Conservation (phyloP, 768 basidiomycete species). For the Kwoniella europaea region DNA sequence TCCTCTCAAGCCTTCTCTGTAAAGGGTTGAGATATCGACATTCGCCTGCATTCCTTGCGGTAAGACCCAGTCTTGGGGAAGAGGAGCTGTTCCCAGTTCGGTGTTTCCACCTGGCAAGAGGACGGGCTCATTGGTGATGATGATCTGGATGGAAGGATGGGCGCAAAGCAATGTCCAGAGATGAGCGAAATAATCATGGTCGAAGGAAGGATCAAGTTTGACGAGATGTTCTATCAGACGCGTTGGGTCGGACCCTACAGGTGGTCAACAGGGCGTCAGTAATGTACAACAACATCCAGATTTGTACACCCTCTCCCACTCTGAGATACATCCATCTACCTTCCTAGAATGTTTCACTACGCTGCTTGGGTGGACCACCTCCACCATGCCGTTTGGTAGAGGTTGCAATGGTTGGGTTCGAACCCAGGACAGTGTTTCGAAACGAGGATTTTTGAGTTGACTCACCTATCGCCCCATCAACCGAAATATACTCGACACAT, state of each 20-base stretch:
- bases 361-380: conserved; percentile 34
- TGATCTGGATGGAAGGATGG: conserved; percentile 40
- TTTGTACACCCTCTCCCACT: background rate
- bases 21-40: conserved; percentile 28
- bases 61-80: conserved; percentile 35
- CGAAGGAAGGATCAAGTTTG: conserved; percentile 35
- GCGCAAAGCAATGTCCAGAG: conserved; percentile 36
- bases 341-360: background rate
- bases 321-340: too few species aligned
- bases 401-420: conserved; percentile 28
- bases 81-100: conserved; percentile 37
- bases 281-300: background rate
- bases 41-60: conserved; percentile 9
- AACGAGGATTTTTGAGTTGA: conserved; percentile 18
- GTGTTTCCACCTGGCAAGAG: conserved; percentile 28
- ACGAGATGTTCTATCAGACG: conserved; percentile 34
- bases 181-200: conserved; percentile 45
- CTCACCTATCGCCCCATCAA: conserved; percentile 51
- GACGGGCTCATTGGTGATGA: conserved; percentile 41
- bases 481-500: conserved; percentile 47
- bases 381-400: conserved; percentile 19
- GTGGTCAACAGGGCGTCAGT: background rate
- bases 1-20: conserved; percentile 38
- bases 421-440: conserved; percentile 27
- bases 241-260: conserved; percentile 38